Evolutionary conservation across 129 eudicot genomes (phyloP).

Genomic region (Artemisia annua): DNA sequence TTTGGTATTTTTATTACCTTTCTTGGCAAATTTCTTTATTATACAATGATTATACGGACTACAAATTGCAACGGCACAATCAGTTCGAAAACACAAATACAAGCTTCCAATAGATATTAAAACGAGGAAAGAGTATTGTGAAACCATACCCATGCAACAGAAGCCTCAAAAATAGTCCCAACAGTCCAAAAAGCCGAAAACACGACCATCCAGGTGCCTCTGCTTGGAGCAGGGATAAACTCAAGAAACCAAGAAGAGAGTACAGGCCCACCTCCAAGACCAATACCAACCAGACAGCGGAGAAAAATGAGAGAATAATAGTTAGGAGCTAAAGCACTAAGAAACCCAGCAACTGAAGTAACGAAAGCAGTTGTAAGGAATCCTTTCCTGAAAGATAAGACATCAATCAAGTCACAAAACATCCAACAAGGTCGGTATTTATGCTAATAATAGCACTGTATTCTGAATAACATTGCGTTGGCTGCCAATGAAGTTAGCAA

Average conservation of each 20-base stretch:
- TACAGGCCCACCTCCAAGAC: constrained; percentile 79
- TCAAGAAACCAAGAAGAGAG: constrained; percentile 79
- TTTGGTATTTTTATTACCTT: no score
- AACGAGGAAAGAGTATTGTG: background rate
- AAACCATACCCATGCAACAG: constrained; percentile 67
- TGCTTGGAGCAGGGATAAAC: constrained; percentile 66
- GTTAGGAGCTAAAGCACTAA: constrained; percentile 72
- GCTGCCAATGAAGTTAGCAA: background rate
- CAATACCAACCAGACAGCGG: constrained; percentile 72
- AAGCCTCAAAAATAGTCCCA: constrained; percentile 79
- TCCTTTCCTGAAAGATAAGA: constrained; percentile 48
- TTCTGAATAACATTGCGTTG: background rate
- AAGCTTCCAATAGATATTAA: constrained; percentile 2
- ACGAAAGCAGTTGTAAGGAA: constrained; percentile 58
- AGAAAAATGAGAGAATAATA: constrained; percentile 44
- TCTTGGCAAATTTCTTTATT: no score
- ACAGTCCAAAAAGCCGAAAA: constrained; percentile 78
- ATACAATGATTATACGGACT: no score
- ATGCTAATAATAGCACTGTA: background rate
- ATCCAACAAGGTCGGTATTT: background rate
- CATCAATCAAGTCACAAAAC: background rate
- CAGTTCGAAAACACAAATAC: constrained; percentile 6
- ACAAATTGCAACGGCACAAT: background rate
- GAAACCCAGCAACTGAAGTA: constrained; percentile 52
- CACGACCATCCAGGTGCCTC: constrained; percentile 80